Conservation (phyloP, 2,329 filamentous ascomycete genomes). For the Dissoconium aciculare region DNA sequence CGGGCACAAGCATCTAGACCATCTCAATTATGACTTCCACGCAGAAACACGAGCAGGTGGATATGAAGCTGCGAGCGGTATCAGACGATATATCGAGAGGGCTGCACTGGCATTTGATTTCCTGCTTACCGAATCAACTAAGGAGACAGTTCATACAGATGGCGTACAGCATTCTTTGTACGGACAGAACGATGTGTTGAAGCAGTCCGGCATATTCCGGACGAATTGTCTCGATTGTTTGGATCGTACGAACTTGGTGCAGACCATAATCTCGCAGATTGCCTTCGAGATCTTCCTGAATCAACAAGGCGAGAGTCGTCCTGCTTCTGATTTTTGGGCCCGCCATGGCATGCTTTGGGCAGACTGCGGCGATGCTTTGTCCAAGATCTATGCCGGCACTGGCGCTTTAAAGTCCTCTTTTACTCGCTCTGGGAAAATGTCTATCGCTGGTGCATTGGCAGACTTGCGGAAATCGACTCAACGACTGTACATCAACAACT, state of each 20-base stretch:
- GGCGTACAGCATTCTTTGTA: conserved; percentile 20
- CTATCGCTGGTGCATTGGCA: conserved; percentile 79
- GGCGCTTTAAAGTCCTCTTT: conserved; percentile 92
- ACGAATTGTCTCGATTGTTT: conserved; percentile 95
- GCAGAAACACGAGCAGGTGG: conserved; percentile 77
- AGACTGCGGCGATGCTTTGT: conserved; percentile 87
- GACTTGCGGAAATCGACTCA: conserved; percentile 91
- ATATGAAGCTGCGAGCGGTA: conserved; percentile 80
- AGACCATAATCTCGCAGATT: conserved; percentile 91
- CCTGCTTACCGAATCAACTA: conserved; percentile 62
- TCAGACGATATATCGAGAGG: conserved; percentile 59
- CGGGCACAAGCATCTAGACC: conserved; percentile 55
- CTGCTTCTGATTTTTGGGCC: conserved; percentile 74
- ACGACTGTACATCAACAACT: conserved; percentile 93
- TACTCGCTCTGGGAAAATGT: conserved; percentile 90
- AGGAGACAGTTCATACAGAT: conserved; percentile 34
- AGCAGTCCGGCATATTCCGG: conserved; percentile 89
- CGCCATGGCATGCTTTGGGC: conserved; percentile 90
- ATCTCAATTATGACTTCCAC: conserved; percentile 92
- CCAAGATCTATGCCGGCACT: conserved; percentile 90
- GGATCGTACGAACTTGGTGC: conserved; percentile 88
- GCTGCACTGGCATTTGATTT: conserved; percentile 87
- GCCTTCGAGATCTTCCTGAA: conserved; percentile 70
- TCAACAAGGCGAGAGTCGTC: conserved; percentile 50
- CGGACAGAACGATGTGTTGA: conserved; percentile 43